Conservation (phyloP, 2,329 filamentous ascomycete species). For the Cordyceps javanica region DNA sequence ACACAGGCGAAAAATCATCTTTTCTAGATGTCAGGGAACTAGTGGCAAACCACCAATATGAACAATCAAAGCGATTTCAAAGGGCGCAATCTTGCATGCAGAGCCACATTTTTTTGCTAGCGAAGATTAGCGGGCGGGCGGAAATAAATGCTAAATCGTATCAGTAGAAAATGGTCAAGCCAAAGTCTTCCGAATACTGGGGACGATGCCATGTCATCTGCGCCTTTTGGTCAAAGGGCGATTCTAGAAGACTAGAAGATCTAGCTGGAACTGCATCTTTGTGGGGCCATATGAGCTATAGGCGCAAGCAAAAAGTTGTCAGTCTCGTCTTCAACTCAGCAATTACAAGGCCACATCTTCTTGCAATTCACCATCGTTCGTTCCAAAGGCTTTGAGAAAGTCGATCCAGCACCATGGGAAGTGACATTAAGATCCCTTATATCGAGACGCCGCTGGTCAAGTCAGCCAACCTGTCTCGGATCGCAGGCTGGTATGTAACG, state of each 20-base stretch:
- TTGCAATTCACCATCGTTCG: background rate
- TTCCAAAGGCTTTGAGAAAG: background rate
- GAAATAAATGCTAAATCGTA: too few species aligned
- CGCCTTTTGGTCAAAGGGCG: conserved; percentile 1
- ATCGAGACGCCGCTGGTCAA: conserved; percentile 62
- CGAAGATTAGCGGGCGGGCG: background rate
- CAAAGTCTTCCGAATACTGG: background rate
- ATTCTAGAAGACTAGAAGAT: background rate
- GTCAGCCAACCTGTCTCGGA: conserved; percentile 56
- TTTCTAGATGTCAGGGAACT: too few species aligned
- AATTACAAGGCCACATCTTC: background rate
- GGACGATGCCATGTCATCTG: background rate
- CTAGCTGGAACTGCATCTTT: background rate
- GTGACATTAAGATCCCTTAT: conserved; percentile 43
- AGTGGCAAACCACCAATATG: too few species aligned
- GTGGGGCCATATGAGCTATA: background rate
- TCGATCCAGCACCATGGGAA: conserved; percentile 3
- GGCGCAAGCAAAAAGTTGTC: background rate
- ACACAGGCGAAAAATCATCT: too few species aligned
- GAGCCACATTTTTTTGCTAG: background rate
- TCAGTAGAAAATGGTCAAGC: background rate
- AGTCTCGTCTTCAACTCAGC: background rate
- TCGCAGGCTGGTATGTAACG: conserved; percentile 56
- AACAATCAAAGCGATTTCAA: background rate
- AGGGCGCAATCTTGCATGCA: background rate